Conservation (phyloP, 495 filamentous ascomycete species). For the Pyrenula aspistea region DNA sequence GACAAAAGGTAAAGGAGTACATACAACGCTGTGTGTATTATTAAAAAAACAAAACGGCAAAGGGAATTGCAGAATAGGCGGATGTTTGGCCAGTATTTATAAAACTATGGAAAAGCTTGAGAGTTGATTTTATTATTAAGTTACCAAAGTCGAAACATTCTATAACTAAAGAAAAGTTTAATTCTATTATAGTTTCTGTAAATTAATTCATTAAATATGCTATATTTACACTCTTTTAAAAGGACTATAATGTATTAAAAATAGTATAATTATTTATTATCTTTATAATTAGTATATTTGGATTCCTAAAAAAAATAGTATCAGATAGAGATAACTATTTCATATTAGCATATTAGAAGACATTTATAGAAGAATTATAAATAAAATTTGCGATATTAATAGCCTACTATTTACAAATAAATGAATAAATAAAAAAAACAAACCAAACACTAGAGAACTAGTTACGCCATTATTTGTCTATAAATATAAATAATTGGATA, state of each 20-base stretch:
- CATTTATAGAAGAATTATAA: slow-evolving; percentile 1
- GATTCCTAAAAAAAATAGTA: slow-evolving; percentile 1
- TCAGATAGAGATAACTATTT: not conserved
- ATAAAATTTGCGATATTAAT: too few relatives aligned
- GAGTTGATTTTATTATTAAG: slow-evolving; percentile 1
- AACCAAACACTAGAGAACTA: too few relatives aligned
- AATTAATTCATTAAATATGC: slow-evolving; percentile 1
- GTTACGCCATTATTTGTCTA: too few relatives aligned
- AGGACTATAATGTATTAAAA: slow-evolving; percentile 3
- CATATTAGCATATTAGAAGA: not conserved
- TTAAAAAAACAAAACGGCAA: not conserved
- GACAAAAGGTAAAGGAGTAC: slow-evolving; percentile 3
- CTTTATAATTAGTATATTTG: not conserved
- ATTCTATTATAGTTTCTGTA: slow-evolving; percentile 2
- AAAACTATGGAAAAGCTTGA: slow-evolving; percentile 3
- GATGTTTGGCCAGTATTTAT: not conserved
- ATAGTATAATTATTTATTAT: slow-evolving; percentile 2
- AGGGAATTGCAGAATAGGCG: not conserved
- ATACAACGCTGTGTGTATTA: not conserved
- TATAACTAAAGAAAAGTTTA: slow-evolving; percentile 4
- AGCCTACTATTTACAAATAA: too few relatives aligned
- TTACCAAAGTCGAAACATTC: not conserved
- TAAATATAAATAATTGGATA: too few relatives aligned
- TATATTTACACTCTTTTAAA: slow-evolving; percentile 1
- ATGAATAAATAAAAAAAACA: too few relatives aligned